phyloP scores from a whole-genome alignment of 2,329 filamentous ascomycete species.

The Eurotiales sp. region DNA sequence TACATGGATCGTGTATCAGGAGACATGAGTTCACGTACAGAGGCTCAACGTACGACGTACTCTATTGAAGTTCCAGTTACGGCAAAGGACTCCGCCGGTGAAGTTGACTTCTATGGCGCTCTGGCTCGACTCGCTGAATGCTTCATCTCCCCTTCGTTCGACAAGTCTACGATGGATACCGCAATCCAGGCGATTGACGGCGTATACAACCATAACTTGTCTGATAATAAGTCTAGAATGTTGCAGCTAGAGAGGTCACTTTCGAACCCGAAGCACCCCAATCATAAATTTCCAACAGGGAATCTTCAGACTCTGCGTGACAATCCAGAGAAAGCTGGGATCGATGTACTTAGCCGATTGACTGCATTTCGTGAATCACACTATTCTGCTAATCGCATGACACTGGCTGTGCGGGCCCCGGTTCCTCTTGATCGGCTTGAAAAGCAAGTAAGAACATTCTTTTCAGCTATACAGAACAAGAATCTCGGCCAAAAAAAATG shows the following conservation, averaged over 20 bases:
- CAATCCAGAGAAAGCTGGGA: conserved; percentile 69
- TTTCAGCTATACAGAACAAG: conserved; percentile 78
- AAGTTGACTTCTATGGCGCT: conserved; percentile 63
- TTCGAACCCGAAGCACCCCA: conserved; percentile 84
- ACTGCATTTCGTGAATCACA: conserved; percentile 86
- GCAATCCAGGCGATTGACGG: conserved; percentile 88
- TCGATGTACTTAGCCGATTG: conserved; percentile 86
- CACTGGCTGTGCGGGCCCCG: conserved; percentile 78
- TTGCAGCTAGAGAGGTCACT: conserved; percentile 83
- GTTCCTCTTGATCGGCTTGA: conserved; percentile 80
- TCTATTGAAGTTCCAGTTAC: too few relatives aligned
- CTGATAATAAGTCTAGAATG: conserved; percentile 82
- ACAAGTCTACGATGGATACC: conserved; percentile 77
- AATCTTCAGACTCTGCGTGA: conserved; percentile 84
- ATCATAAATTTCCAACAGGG: conserved; percentile 86
- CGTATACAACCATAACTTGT: conserved; percentile 96
- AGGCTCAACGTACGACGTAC: too few relatives aligned
- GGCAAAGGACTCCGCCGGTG: conserved; percentile 18
- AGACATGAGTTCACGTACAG: too few relatives aligned
- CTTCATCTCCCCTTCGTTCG: conserved; percentile 83
- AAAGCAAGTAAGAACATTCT: conserved; percentile 78
- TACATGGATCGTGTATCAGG: too few relatives aligned
- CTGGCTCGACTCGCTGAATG: conserved; percentile 92
- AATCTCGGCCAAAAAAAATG: conserved; percentile 65
- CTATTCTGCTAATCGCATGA: conserved; percentile 93